Evolutionary conservation across 2,329 filamentous ascomycete species (phyloP).

Genomic region (Alternaria angustiovoidea): DNA sequence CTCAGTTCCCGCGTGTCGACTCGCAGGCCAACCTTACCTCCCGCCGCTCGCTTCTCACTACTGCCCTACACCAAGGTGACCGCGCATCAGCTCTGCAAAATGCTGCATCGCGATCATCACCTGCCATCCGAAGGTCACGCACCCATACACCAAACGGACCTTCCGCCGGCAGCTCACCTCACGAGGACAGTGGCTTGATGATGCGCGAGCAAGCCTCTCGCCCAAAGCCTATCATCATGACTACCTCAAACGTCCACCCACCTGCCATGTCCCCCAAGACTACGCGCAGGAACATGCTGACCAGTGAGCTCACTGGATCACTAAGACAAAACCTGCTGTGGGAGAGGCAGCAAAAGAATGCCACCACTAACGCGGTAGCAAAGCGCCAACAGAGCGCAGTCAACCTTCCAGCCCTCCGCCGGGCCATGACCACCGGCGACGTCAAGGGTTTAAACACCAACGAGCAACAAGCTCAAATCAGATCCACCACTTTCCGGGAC

Average conservation of each 20-base stretch:
- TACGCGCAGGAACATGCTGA: conserved; percentile 85
- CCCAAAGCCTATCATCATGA: conserved; percentile 82
- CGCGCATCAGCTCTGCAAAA: conserved; percentile 74
- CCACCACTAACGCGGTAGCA: conserved; percentile 84
- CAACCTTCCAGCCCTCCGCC: conserved; percentile 42
- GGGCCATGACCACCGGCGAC: conserved; percentile 71
- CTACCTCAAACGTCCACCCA: conserved; percentile 72
- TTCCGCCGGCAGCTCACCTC: conserved; percentile 67
- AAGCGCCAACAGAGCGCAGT: conserved; percentile 80
- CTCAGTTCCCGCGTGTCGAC: conserved; percentile 88
- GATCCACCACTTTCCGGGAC: conserved; percentile 65
- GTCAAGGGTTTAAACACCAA: conserved; percentile 87
- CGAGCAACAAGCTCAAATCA: conserved; percentile 45
- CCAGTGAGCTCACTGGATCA: conserved; percentile 91
- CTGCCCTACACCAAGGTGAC: conserved; percentile 84
- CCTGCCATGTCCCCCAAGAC: conserved; percentile 88
- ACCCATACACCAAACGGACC: conserved; percentile 74
- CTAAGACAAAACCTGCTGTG: conserved; percentile 90
- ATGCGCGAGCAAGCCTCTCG: conserved; percentile 66
- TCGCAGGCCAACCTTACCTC: conserved; percentile 86
- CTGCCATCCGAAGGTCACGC: conserved; percentile 65
- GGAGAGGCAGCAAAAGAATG: conserved; percentile 94
- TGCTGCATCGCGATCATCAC: conserved; percentile 66
- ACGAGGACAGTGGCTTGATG: conserved; percentile 65
- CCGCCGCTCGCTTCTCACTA: conserved; percentile 85